Conservation (phyloP, 495 filamentous ascomycete genomes). For the Xylaria nigripes region DNA sequence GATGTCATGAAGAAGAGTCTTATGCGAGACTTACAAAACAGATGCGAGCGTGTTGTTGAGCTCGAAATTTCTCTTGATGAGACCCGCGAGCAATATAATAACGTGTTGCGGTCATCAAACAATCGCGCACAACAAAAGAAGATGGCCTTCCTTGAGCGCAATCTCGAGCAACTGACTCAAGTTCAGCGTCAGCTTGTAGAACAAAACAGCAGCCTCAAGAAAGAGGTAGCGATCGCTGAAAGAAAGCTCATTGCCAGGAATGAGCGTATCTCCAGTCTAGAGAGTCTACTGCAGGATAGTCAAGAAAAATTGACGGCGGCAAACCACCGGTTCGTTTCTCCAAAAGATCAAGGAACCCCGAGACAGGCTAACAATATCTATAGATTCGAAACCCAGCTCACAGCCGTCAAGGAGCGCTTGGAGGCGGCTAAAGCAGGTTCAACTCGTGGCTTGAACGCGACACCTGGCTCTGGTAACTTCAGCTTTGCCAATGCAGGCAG, state of each 20-base stretch:
- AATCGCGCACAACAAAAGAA: slow-evolving; percentile 99
- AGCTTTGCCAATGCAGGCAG: slow-evolving; percentile 66
- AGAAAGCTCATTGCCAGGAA: slow-evolving; percentile 93
- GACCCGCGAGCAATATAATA: slow-evolving; percentile 97
- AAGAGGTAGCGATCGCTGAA: slow-evolving; percentile 97
- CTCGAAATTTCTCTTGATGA: slow-evolving; percentile 94
- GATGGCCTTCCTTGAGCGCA: slow-evolving; percentile 98
- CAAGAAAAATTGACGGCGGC: slow-evolving; percentile 95
- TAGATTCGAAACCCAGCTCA: slow-evolving; percentile 95
- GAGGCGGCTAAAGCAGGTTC: slow-evolving; percentile 89
- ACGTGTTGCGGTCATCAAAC: slow-evolving; percentile 88
- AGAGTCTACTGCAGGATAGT: slow-evolving; percentile 86
- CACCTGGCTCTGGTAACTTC: slow-evolving; percentile 55
- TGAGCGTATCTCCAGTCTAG: slow-evolving; percentile 88
- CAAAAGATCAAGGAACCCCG: background rate
- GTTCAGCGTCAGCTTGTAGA: slow-evolving; percentile 97
- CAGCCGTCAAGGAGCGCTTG: slow-evolving; percentile 93
- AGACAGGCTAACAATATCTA: slow-evolving; percentile 10
- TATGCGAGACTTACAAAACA: slow-evolving; percentile 97
- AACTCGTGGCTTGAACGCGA: slow-evolving; percentile 66
- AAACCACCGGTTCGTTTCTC: slow-evolving; percentile 74
- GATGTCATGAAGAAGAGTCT: slow-evolving; percentile 99
- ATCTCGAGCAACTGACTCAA: slow-evolving; percentile 93
- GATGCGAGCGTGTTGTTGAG: slow-evolving; percentile 95
- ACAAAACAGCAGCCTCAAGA: slow-evolving; percentile 93